phyloP scores from a whole-genome alignment of 805 yeast species.

The Danielozyma ontarioensis region DNA sequence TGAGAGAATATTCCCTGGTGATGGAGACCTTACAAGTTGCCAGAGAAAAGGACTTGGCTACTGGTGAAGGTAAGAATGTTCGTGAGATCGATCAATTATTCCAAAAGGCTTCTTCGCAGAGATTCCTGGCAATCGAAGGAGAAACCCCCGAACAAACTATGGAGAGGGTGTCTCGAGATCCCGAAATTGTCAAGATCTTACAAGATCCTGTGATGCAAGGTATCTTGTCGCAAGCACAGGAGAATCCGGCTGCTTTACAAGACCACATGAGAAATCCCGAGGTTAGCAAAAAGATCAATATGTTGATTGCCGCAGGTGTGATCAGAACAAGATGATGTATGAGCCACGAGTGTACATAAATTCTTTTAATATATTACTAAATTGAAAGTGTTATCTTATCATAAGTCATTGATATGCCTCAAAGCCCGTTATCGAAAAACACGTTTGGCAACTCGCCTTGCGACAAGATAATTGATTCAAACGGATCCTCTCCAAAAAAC shows the following conservation, averaged over 20 bases:
- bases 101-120: constrained; percentile 68
- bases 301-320: constrained; percentile 93
- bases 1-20: constrained; percentile 79
- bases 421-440: constrained; percentile 35
- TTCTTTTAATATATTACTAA: not conserved
- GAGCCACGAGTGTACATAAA: not conserved
- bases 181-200: constrained; percentile 85
- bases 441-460: constrained; percentile 32
- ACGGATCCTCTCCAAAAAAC: no score
- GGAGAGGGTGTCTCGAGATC: constrained; percentile 86
- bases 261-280: constrained; percentile 98
- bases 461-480: no score
- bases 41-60: constrained; percentile 64
- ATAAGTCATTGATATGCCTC: no score
- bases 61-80: constrained; percentile 50
- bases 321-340: constrained; percentile 69
- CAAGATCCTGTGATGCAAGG: constrained; percentile 96
- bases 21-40: constrained; percentile 79
- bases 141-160: constrained; percentile 94
- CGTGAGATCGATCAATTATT: constrained; percentile 80
- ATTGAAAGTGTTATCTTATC: not conserved
- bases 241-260: constrained; percentile 92
- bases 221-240: constrained; percentile 88
- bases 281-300: constrained; percentile 78
- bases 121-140: constrained; percentile 78